Evolutionary conservation across 2,329 filamentous ascomycete genomes (phyloP), one percentile per base, ranked within the genome.

Genomic region (Clonostachys solani): DNA sequence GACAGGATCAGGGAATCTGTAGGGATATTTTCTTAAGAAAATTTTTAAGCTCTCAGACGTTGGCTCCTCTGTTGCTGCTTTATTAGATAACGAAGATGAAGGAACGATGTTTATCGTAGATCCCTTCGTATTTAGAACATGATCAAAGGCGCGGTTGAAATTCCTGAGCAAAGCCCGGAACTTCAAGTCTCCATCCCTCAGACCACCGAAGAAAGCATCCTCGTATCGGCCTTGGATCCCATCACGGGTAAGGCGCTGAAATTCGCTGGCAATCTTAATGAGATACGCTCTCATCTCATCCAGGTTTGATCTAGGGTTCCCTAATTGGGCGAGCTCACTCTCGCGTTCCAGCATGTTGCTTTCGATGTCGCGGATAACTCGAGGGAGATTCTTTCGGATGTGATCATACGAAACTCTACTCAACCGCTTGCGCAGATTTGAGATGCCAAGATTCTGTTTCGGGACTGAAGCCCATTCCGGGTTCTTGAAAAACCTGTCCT

Each of bases 131-230:
- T 47, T 45, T 23, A 69, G 45, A 5, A 56, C 47, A n/a, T 59
- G 42, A 15, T 59, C 54, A 47, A 68, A 61, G 0, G 55, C 60
- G 4, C 56, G 53, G 38, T 61, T 63, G 8, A 63, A 56, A 40
- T 61, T 63, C 0, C 60, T 54, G 1, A 67, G 52, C 4, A 55
- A 47, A 1, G 65, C 61, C 1, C 64, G 56, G 8, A 67, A 51
- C n/a, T 65, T 62, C 0, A 52, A 50, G 0, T 48, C 38, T 3
- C 52, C 50, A 0, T 46, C 47, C 1, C 54, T 44, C 2, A 54
- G 15, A 0, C 43, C 53, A 2, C 61, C 59, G 33, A 75, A 74
- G 45, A 74, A 74, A 0, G 51, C 59, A 44, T 65, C 60, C 6
- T 48, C 56, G 40, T 67, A 67, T 4, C 52, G 53, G 0, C 64